Conservation (phyloP, 2,329 filamentous ascomycete genomes). For the Ceratocystis diversiconidia region DNA sequence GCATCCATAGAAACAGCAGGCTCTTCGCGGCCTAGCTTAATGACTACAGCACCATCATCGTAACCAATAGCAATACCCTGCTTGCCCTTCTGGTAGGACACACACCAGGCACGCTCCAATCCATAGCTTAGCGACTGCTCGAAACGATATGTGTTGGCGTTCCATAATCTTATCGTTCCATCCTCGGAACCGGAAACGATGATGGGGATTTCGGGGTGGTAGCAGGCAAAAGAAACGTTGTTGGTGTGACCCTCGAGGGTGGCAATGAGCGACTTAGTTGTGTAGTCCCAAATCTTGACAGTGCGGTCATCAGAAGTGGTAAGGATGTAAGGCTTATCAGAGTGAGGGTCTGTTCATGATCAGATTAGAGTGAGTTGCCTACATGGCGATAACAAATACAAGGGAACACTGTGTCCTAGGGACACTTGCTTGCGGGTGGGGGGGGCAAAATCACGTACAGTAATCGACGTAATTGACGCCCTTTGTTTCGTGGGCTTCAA, state of each 20-base stretch:
- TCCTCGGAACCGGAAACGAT: slow-evolving; percentile 98
- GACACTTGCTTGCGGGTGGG: not conserved
- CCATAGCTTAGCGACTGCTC: slow-evolving; percentile 96
- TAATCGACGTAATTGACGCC: slow-evolving; percentile 97
- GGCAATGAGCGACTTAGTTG: slow-evolving; percentile 90
- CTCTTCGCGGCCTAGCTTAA: slow-evolving; percentile 94
- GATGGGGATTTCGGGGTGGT: slow-evolving; percentile 89
- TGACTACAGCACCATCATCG: slow-evolving; percentile 92
- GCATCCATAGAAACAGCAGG: slow-evolving; percentile 95
- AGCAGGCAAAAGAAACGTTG: slow-evolving; percentile 96
- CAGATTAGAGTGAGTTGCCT: not conserved
- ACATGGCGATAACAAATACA: not conserved
- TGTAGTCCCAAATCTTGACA: slow-evolving; percentile 98
- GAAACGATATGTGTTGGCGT: slow-evolving; percentile 90
- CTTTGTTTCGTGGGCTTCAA: slow-evolving; percentile 94
- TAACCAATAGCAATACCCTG: slow-evolving; percentile 93
- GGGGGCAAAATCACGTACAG: slow-evolving; percentile 24
- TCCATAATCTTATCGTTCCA: slow-evolving; percentile 95
- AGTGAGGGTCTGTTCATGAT: slow-evolving; percentile 38
- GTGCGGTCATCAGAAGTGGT: slow-evolving; percentile 94
- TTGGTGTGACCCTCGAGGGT: slow-evolving; percentile 94
- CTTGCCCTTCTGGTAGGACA: slow-evolving; percentile 85
- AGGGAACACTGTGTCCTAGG: not conserved
- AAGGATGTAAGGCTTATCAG: slow-evolving; percentile 72
- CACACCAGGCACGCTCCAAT: slow-evolving; percentile 92